A percentile compares a stretch with the other conserved stretches of the same genome.
These are phyloP conservation scores for Gillenia trifoliata DNA, from an alignment of 306 rosid species.

Conservation along the genomic window DNA sequence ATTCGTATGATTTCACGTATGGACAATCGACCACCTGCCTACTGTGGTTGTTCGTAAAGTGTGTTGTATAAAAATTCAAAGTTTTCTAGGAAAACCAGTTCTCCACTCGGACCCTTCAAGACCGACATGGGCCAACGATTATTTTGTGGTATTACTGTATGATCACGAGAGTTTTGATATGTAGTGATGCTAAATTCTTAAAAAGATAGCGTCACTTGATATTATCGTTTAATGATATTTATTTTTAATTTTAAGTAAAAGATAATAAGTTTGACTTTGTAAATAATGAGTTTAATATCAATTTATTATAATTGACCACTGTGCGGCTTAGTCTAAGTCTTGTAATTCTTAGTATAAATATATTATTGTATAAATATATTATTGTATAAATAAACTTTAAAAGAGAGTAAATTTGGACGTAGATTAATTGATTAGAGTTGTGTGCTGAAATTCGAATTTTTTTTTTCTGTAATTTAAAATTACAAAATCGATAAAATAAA, in stretches of 20 bases:
- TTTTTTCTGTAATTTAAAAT: too few relatives aligned
- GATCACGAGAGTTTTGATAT: neutral
- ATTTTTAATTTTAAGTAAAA: too few relatives aligned
- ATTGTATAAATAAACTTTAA: too few relatives aligned
- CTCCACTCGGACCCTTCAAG: conserved; percentile 9
- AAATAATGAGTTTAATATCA: too few relatives aligned
- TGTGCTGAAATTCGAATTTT: too few relatives aligned
- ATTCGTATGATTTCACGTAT: neutral
- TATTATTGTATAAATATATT: too few relatives aligned
- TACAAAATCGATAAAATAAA: neutral
- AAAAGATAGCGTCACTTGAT: neutral
- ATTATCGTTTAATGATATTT: neutral
- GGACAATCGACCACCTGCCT: neutral
- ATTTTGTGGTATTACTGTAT: neutral
- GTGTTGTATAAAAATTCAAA: neutral
- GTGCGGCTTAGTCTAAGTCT: neutral
- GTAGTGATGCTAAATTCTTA: neutral
- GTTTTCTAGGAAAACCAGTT: neutral
- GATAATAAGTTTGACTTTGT: neutral
- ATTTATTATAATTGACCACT: too few relatives aligned
- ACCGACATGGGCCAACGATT: neutral
- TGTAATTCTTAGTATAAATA: too few relatives aligned
- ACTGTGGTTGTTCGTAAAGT: neutral
- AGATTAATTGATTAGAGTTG: too few relatives aligned
- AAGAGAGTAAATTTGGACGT: too few relatives aligned